These are phyloP conservation scores for Metschnikowia koreensis DNA, from an alignment of 805 yeast genomes.

Conservation along the genomic window DNA sequence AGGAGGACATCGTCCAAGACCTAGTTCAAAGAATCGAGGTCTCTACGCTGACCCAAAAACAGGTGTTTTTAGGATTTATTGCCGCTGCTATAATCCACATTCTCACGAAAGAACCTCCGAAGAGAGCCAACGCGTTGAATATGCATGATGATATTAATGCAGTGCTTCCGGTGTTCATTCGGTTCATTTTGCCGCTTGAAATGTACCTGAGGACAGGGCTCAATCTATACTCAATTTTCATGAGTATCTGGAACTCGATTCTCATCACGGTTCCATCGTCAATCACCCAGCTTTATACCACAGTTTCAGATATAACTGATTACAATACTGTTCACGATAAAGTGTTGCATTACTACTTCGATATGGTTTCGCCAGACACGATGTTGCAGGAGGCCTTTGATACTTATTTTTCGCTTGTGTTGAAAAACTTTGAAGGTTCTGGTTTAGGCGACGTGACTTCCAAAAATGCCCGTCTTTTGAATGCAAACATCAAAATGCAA, in stretches of 20 bases:
- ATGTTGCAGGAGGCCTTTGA: slow-evolving; percentile 13
- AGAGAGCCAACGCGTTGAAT: slow-evolving; percentile 17
- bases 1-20: slow-evolving; percentile 23
- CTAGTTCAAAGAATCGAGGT: slow-evolving; percentile 32
- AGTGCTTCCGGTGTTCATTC: slow-evolving; percentile 24
- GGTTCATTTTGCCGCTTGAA: slow-evolving; percentile 24
- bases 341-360: slow-evolving; percentile 24
- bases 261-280: slow-evolving; percentile 15
- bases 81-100: slow-evolving; percentile 39
- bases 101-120: slow-evolving; percentile 23
- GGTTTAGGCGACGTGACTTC: not conserved
- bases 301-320: slow-evolving; percentile 23
- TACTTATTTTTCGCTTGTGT: slow-evolving; percentile 12
- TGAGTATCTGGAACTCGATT: slow-evolving; percentile 28
- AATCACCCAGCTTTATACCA: slow-evolving; percentile 26
- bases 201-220: slow-evolving; percentile 22
- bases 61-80: slow-evolving; percentile 35
- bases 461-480: slow-evolving; percentile 16
- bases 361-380: slow-evolving; percentile 7
- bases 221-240: slow-evolving; percentile 20
- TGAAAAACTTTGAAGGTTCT: slow-evolving; percentile 10
- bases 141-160: slow-evolving; percentile 14
- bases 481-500: slow-evolving; percentile 22
- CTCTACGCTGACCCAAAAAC: slow-evolving; percentile 20
- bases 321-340: slow-evolving; percentile 28